Evolutionary conservation across 2,329 filamentous ascomycete species (phyloP).

Genomic region (Trichoderma sp.): DNA sequence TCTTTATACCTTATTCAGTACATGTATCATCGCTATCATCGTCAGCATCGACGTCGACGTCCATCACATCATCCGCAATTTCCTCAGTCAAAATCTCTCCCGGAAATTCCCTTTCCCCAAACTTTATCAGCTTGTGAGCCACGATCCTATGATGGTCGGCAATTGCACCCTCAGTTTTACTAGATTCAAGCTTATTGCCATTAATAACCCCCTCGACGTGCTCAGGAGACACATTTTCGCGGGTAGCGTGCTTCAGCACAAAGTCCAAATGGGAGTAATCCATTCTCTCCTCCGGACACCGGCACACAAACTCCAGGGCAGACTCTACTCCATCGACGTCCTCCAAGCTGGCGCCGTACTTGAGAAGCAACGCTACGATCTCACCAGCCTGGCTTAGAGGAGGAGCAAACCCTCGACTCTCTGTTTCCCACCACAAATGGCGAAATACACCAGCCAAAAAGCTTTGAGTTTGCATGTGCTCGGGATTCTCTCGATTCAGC

Average conservation of each 20-base stretch:
- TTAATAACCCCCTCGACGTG: neutral
- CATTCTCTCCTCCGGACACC: neutral
- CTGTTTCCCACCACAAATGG: neutral
- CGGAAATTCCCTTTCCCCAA: neutral
- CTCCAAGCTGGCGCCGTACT: neutral
- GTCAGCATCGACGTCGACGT: neutral
- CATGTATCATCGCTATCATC: neutral
- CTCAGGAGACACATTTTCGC: neutral
- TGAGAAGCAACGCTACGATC: neutral
- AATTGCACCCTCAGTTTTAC: fast-evolving
- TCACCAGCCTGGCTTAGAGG: neutral
- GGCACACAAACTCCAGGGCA: neutral
- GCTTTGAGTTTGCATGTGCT: neutral
- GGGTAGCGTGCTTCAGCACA: neutral
- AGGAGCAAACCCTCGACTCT: neutral
- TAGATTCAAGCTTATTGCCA: neutral
- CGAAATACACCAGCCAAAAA: neutral
- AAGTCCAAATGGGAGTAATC: neutral
- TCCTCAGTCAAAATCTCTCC: neutral
- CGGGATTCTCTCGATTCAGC: neutral
- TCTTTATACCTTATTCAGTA: neutral
- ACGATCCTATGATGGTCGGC: neutral
- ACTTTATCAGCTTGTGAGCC: neutral
- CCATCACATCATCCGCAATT: neutral
- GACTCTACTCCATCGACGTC: neutral